Conservation (phyloP, 1,139 yeast genomes). For the Yamadazyma sp. region DNA sequence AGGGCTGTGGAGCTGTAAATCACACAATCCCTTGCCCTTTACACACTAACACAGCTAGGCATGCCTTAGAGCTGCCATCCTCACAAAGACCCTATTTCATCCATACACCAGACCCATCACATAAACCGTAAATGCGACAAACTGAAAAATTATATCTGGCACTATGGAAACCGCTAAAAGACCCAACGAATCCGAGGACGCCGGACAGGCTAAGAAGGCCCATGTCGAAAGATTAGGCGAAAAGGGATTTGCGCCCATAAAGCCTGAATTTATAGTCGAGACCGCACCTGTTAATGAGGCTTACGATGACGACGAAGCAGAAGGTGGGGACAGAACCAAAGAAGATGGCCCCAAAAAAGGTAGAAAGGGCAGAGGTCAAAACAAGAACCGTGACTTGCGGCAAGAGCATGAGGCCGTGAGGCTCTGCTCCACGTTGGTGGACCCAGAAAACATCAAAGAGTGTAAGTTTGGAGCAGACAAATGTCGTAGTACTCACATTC, state of each 20-base stretch:
- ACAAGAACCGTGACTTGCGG: slow-evolving; percentile 77
- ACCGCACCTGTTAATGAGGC: slow-evolving; percentile 21
- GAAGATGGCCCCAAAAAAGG: slow-evolving; percentile 19
- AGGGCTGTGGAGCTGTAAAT: neutral
- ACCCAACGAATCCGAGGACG: slow-evolving; percentile 3
- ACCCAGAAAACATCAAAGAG: slow-evolving; percentile 46
- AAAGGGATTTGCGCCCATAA: slow-evolving; percentile 66
- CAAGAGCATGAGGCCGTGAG: slow-evolving; percentile 67
- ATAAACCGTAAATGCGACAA: neutral
- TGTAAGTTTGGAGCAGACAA: slow-evolving; percentile 70
- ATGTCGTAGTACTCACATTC: slow-evolving; percentile 79
- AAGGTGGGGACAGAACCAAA: slow-evolving; percentile 39
- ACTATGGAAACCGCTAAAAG: slow-evolving; percentile 6
- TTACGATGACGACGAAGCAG: slow-evolving; percentile 47
- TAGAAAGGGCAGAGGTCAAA: slow-evolving; percentile 74
- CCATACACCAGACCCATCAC: neutral
- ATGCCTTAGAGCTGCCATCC: too few relatives aligned
- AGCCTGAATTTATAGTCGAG: slow-evolving; percentile 56
- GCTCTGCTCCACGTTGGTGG: slow-evolving; percentile 62
- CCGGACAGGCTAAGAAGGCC: slow-evolving; percentile 7
- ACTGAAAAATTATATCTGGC: slow-evolving; percentile 1
- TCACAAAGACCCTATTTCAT: too few relatives aligned
- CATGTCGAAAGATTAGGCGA: slow-evolving; percentile 10
- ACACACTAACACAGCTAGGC: too few relatives aligned
- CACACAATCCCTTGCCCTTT: too few relatives aligned